Conservation (phyloP, 73 alveolate genomes). For the Paramecium sonneborni region DNA sequence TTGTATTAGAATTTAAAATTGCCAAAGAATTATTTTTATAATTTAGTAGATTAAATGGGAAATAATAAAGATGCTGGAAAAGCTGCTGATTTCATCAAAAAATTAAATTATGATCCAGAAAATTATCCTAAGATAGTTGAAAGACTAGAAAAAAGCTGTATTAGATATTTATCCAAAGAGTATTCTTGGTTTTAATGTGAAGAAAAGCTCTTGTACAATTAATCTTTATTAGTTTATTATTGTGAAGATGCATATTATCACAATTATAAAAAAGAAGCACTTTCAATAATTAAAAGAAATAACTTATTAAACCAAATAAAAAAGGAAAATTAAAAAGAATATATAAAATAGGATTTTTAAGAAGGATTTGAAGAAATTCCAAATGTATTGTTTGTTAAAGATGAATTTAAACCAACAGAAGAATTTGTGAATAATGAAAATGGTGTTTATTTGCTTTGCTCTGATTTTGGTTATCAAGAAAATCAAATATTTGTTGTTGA, state of each 20-base stretch:
- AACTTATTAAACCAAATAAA: background rate
- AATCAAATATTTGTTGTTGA: background rate
- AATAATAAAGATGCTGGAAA: slow-evolving; percentile 28
- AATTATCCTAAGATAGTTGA: background rate
- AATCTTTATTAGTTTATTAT: background rate
- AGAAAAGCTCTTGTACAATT: background rate
- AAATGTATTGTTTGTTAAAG: background rate
- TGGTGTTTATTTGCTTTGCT: background rate
- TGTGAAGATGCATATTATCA: slow-evolving; percentile 27
- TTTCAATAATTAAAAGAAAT: background rate
- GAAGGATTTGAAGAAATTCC: background rate
- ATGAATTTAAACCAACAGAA: slow-evolving; percentile 23
- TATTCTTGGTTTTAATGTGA: slow-evolving; percentile 46
- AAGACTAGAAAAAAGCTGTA: background rate
- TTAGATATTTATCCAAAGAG: background rate
- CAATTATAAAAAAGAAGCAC: background rate
- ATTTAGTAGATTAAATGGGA: background rate
- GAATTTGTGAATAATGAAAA: background rate
- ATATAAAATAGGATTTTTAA: background rate
- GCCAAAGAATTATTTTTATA: background rate
- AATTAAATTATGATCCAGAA: background rate
- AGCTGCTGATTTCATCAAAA: background rate
- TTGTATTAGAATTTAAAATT: background rate
- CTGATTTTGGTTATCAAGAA: background rate
- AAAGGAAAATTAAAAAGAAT: background rate